A percentile compares a stretch with the other conserved stretches of the same genome.
phyloP scores from a whole-genome alignment of 2,329 filamentous ascomycete species.

The Sordariomycetes sp. region DNA sequence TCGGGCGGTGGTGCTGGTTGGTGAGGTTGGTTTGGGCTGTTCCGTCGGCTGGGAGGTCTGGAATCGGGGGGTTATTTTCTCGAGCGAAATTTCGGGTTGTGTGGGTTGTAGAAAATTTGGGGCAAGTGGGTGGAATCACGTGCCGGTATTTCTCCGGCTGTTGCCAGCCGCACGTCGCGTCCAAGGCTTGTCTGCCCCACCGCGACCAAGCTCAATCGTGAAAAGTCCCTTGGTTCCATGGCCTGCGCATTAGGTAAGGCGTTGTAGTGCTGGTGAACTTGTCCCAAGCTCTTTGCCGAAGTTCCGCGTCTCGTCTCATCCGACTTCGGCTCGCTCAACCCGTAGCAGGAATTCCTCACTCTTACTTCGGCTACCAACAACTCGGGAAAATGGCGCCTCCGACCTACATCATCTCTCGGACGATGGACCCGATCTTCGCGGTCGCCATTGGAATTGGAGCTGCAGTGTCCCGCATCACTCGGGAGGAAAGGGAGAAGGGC shows the following conservation, averaged over 20 bases:
- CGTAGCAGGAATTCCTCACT: not conserved
- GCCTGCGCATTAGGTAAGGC: not conserved
- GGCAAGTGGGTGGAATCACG: constrained; percentile 19
- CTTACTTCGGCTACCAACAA: not conserved
- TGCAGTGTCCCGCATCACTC: constrained; percentile 42
- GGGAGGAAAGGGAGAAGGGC: constrained; percentile 46
- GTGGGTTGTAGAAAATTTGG: constrained; percentile 22
- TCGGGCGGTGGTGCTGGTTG: constrained; percentile 12
- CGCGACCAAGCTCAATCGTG: not conserved
- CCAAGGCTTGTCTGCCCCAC: not conserved
- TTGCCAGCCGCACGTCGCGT: not conserved
- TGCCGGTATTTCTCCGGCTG: constrained; percentile 3
- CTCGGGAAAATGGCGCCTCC: constrained; percentile 32
- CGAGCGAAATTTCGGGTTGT: constrained; percentile 24
- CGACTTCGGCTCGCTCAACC: not conserved
- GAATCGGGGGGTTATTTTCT: constrained; percentile 20
- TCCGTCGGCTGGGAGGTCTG: constrained; percentile 14
- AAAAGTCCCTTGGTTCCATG: not conserved
- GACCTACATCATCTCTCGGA: constrained; percentile 46
- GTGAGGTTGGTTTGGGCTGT: constrained; percentile 12
- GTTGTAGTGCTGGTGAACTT: not conserved
- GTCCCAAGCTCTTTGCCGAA: not conserved
- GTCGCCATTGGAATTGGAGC: constrained; percentile 41
- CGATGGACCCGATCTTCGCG: constrained; percentile 45
- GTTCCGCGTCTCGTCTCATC: not conserved